Evolutionary conservation across 495 filamentous ascomycete genomes (phyloP), one percentile per base, ranked within the genome.

Genomic region (Talaromyces ruber): DNA sequence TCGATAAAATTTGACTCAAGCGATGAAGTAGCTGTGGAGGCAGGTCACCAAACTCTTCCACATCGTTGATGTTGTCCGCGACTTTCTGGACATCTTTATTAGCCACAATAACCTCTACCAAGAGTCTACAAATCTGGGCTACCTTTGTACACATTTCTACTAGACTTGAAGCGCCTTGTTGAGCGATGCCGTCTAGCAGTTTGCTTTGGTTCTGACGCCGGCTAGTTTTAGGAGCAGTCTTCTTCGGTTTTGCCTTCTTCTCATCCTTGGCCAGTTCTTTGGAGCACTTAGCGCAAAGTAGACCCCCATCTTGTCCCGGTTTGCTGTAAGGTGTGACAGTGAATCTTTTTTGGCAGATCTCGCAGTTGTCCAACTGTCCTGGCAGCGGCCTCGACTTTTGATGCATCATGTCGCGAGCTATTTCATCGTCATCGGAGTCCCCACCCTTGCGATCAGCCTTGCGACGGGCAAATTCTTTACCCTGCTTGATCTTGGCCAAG

Each of bases 321-420:
- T 90, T 89, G 64, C 86, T 89, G 70, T 98, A 98, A 1, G 92
- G 76, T 0, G 94, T 97, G 28, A 98, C 94, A 0, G 92, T 97
- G 68, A 98, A 98, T 25, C 94, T 86, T 67, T 91, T 93, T 24
- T 84, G 80, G 69, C 94, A 98, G 6, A 83, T 74, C 52, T 90
- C 91, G 66, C 94, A 98, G 65, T 96, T 93, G 28, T 87, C 90
- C 63, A 91, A 82, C 72, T 98, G 94, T 2, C 91, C 93, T 0
- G 94, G 90, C 16, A 86, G 67, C 43, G 87, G 88, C n/a, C 80
- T 80, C 30, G 79, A 66, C 63, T 84, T 86, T 62, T 86, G 78
- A 62, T 87, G 76, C 70, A 87, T 77, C 52, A 87, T 81, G 28
- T 86, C 79, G 24, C 72, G 70, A 30, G 82, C 77, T 22, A 77